phyloP scores from a whole-genome alignment of 495 filamentous ascomycete genomes.

The Hypomontagnella submonticulosa region DNA sequence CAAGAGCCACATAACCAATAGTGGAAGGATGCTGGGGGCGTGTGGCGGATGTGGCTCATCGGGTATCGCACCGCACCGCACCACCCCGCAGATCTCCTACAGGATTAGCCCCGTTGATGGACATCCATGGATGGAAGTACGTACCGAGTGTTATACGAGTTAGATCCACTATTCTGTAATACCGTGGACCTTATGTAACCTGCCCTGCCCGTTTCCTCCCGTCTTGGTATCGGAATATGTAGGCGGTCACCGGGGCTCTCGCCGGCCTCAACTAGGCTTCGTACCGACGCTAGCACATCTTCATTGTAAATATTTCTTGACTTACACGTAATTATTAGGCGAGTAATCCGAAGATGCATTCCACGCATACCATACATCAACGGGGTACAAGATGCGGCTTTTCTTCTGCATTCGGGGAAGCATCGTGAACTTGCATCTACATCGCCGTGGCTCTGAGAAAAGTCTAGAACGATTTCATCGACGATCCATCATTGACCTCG shows the following conservation, averaged over 20 bases:
- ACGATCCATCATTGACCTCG: background rate
- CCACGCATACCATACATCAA: background rate
- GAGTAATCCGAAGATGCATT: background rate
- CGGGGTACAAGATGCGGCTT: too few species aligned
- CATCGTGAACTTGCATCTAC: slow-evolving; percentile 4
- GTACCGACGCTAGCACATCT: slow-evolving; percentile 5
- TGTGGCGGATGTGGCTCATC: slow-evolving; percentile 32
- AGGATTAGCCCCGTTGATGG: too few species aligned
- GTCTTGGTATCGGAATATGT: slow-evolving; percentile 5
- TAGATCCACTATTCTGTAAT: too few species aligned
- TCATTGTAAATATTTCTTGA: background rate
- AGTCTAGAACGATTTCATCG: background rate
- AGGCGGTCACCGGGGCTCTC: slow-evolving; percentile 21
- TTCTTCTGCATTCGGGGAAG: background rate
- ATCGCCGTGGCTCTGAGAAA: slow-evolving; percentile 11
- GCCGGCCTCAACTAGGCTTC: slow-evolving; percentile 25
- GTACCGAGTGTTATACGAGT: too few species aligned
- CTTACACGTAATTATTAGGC: slow-evolving; percentile 2
- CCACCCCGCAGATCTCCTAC: too few species aligned
- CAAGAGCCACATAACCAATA: slow-evolving; percentile 21
- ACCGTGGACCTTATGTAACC: too few species aligned
- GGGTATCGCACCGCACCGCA: too few species aligned
- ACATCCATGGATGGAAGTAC: too few species aligned
- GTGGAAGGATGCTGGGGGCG: slow-evolving; percentile 1
- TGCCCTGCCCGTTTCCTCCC: slow-evolving; percentile 26